Percentiles rank a stretch among this genome's conserved stretches.
These are phyloP conservation scores for Besnoitia besnoiti DNA, from an alignment of 169 alveolate genomes.

Conservation along the genomic window DNA sequence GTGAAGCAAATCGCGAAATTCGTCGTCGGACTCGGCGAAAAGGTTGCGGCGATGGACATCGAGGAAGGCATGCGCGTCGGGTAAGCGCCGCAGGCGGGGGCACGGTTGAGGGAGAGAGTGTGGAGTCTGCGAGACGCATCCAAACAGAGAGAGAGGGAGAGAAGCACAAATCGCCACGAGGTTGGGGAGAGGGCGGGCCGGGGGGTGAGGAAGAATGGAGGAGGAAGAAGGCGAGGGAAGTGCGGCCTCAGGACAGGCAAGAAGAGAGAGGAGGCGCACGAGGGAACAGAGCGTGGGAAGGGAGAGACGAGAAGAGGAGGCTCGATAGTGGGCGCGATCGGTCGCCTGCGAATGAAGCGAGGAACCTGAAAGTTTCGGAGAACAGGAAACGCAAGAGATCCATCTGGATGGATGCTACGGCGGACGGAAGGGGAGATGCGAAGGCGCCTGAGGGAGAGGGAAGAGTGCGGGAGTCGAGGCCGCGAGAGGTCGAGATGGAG, in stretches of 20 bases:
- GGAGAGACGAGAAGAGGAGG: neutral
- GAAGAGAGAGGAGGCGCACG: neutral
- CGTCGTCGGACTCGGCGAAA: slow-evolving; percentile 98
- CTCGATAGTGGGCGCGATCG: too few relatives aligned
- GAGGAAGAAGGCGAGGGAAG: too few relatives aligned
- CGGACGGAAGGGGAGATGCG: neutral
- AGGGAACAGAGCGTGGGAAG: neutral
- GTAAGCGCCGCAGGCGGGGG: slow-evolving; percentile 62
- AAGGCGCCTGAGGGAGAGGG: neutral
- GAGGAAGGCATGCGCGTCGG: slow-evolving; percentile 99
- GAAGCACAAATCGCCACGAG: neutral
- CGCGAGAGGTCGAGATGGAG: too few relatives aligned
- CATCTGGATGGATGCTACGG: too few relatives aligned
- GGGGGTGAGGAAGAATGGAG: too few relatives aligned
- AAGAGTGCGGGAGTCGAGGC: too few relatives aligned
- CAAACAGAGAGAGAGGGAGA: neutral
- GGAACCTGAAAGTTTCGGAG: too few relatives aligned
- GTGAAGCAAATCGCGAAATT: slow-evolving; percentile 97
- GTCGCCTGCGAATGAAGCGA: too few relatives aligned
- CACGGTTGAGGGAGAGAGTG: neutral
- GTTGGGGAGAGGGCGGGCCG: neutral
- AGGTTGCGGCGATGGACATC: slow-evolving; percentile 98
- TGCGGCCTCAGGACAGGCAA: neutral
- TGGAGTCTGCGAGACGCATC: neutral
- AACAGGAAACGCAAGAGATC: too few relatives aligned